These are phyloP conservation scores for Neckera pumila DNA, from an alignment of 225 moss, liverwort and hornwort species.

Conservation along the genomic window DNA sequence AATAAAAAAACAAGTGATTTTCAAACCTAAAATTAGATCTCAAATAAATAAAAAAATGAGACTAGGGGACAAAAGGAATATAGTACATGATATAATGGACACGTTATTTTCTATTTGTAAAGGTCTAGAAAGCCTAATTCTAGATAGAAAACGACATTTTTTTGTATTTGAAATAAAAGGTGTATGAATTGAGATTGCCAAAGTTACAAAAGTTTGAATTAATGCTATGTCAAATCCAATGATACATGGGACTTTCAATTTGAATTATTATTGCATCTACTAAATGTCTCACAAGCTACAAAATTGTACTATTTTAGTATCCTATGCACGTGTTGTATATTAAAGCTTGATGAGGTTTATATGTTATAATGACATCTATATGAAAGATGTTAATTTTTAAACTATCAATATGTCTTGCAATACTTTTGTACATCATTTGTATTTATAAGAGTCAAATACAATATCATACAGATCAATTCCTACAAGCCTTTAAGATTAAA, in stretches of 20 bases:
- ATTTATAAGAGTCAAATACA: not conserved
- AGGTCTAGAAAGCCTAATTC: not conserved
- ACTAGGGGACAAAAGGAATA: accelerated
- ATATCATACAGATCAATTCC: not conserved
- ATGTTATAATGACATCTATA: not conserved
- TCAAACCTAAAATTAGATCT: no score
- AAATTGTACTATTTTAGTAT: not conserved
- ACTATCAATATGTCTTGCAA: not conserved
- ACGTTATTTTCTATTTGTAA: accelerated
- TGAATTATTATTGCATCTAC: not conserved
- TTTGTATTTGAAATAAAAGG: not conserved
- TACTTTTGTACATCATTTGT: not conserved
- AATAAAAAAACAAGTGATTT: no score
- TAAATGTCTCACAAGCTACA: not conserved
- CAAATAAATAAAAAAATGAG: no score
- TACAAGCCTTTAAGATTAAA: accelerated
- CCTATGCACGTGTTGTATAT: not conserved
- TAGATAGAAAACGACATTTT: not conserved
- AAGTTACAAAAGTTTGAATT: not conserved
- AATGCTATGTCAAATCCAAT: not conserved
- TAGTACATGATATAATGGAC: accelerated
- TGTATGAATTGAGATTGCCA: not conserved
- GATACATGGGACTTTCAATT: not conserved
- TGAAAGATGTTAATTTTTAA: not conserved
- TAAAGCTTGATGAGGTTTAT: not conserved